Conservation (phyloP, 805 yeast species). For the Alloascoidea africana region DNA sequence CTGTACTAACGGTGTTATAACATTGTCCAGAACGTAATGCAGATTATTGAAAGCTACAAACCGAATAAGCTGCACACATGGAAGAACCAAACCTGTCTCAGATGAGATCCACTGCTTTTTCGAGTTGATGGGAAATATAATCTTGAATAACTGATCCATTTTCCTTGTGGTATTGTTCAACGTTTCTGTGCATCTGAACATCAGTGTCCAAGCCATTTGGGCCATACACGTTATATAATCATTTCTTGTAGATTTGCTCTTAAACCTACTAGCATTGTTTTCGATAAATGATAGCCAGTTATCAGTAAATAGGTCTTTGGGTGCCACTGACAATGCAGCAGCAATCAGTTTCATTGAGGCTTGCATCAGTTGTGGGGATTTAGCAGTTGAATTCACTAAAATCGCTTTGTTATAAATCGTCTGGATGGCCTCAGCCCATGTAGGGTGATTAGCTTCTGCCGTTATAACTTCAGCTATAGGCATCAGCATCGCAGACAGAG, state of each 20-base stretch:
- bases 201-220: slow-evolving; percentile 77
- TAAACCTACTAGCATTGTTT: slow-evolving; percentile 39
- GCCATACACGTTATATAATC: slow-evolving; percentile 51
- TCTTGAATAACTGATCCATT: slow-evolving; percentile 45
- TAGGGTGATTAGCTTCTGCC: slow-evolving; percentile 92
- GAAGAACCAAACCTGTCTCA: slow-evolving; percentile 44
- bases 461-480: slow-evolving; percentile 78
- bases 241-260: slow-evolving; percentile 45
- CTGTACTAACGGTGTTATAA: slow-evolving; percentile 51
- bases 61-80: slow-evolving; percentile 61
- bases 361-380: slow-evolving; percentile 41
- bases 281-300: slow-evolving; percentile 66
- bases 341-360: slow-evolving; percentile 52
- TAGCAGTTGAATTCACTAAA: slow-evolving; percentile 21
- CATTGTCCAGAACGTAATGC: slow-evolving; percentile 67
- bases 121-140: slow-evolving; percentile 31
- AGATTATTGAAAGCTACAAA: slow-evolving; percentile 67
- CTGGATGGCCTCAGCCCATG: slow-evolving; percentile 76
- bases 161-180: slow-evolving; percentile 75
- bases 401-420: slow-evolving; percentile 36
- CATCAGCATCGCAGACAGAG: slow-evolving; percentile 53
- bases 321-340: slow-evolving; percentile 67
- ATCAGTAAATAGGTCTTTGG: slow-evolving; percentile 54
- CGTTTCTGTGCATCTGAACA: slow-evolving; percentile 78
- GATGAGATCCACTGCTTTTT: slow-evolving; percentile 68